Conservation (phyloP, 495 filamentous ascomycete genomes). For the Friedmanniomyces simplex region DNA sequence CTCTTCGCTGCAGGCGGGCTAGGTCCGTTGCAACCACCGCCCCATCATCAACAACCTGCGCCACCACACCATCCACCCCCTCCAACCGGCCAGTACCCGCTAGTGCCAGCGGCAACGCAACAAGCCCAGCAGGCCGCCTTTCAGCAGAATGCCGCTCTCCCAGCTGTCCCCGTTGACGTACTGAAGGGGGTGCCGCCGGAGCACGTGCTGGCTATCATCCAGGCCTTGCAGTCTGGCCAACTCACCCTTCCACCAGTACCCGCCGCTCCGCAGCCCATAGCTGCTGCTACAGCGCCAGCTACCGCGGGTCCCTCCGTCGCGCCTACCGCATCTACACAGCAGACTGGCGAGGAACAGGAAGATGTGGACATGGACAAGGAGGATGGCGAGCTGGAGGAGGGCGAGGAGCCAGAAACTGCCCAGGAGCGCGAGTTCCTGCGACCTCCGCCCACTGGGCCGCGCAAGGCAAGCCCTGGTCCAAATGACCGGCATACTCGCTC, state of each 20-base stretch:
- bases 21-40: background rate
- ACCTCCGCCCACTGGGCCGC: constrained; percentile 13
- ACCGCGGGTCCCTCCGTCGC: background rate
- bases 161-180: background rate
- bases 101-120: background rate
- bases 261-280: background rate
- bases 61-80: background rate
- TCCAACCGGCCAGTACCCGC: background rate
- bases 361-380: constrained; percentile 14
- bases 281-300: background rate
- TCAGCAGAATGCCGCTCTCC: constrained; percentile 2
- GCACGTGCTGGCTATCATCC: constrained; percentile 8
- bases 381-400: constrained; percentile 21
- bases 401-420: constrained; percentile 1
- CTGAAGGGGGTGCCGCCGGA: constrained; percentile 13
- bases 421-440: constrained; percentile 12
- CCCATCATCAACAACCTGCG: background rate
- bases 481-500: background rate
- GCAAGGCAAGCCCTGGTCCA: background rate
- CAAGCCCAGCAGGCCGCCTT: background rate
- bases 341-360: background rate
- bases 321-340: background rate
- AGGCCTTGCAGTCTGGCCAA: constrained; percentile 9
- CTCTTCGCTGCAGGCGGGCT: background rate
- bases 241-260: constrained; percentile 6